These are phyloP conservation scores for Hyphopichia fennica DNA, from an alignment of 1,139 yeast genomes.

Conservation along the genomic window DNA sequence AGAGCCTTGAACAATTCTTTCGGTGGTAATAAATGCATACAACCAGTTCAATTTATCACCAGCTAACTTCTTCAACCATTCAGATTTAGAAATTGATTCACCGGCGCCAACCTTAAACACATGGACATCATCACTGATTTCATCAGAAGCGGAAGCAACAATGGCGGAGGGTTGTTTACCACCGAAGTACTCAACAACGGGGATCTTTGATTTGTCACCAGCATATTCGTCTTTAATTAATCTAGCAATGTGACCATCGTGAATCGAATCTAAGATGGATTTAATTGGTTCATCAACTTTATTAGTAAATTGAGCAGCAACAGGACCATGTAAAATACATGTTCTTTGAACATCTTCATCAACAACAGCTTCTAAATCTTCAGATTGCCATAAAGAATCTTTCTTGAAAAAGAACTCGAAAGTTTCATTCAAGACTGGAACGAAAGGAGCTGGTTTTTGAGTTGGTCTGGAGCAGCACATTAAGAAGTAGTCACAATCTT, in stretches of 20 bases:
- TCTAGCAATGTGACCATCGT: constrained; percentile 80
- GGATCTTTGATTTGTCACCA: constrained; percentile 70
- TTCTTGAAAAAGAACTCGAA: constrained; percentile 96
- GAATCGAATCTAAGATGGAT: constrained; percentile 83
- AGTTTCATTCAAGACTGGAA: constrained; percentile 91
- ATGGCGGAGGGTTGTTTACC: constrained; percentile 48
- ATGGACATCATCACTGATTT: constrained; percentile 32
- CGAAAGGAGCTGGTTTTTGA: constrained; percentile 97
- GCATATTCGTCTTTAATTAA: constrained; percentile 69
- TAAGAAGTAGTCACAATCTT: constrained; percentile 92
- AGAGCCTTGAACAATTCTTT: constrained; percentile 81
- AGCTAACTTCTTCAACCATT: constrained; percentile 82
- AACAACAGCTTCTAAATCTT: constrained; percentile 93
- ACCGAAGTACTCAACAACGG: constrained; percentile 88
- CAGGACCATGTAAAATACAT: constrained; percentile 98
- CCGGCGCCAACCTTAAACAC: constrained; percentile 46
- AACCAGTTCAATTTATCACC: constrained; percentile 85
- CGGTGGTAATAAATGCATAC: constrained; percentile 80
- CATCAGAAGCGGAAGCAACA: constrained; percentile 31
- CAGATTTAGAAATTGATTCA: constrained; percentile 45
- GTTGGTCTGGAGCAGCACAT: constrained; percentile 77
- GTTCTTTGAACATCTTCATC: constrained; percentile 97
- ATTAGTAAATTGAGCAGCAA: constrained; percentile 90
- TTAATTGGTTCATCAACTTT: constrained; percentile 90
- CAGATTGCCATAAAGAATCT: constrained; percentile 99